Evolutionary conservation across 306 rosid species (phyloP).

Genomic region (Rubus parviflorus): DNA sequence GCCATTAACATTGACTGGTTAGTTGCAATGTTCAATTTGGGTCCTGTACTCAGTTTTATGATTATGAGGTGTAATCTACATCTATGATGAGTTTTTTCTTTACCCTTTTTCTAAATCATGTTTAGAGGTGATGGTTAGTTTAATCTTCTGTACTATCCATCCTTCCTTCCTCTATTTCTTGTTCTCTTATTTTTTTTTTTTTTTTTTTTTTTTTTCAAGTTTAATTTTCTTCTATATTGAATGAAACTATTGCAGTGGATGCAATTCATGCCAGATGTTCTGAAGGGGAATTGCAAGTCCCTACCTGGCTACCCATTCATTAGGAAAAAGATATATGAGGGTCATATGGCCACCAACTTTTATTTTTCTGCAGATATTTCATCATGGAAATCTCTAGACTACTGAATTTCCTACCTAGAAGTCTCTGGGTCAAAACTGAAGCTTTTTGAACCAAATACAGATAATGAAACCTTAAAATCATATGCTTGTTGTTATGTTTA

Average conservation of each 20-base stretch:
- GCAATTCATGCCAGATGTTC: background rate
- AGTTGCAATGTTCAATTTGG: background rate
- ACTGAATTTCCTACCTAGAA: background rate
- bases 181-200: too few species aligned
- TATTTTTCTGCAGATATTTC: background rate
- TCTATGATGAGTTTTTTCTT: background rate
- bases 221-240: background rate
- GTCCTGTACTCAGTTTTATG: background rate
- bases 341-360: background rate
- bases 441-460: too few species aligned
- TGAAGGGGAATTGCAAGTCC: background rate
- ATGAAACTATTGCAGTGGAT: background rate
- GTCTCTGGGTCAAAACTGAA: background rate
- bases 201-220: background rate
- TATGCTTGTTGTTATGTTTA: too few species aligned
- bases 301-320: background rate
- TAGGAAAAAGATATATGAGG: background rate
- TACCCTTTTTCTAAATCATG: background rate
- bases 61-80: background rate
- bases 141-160: background rate
- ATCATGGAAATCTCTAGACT: background rate
- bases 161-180: too few species aligned
- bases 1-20: constrained; percentile 4
- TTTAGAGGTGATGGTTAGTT: background rate
- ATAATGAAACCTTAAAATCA: too few species aligned